These are phyloP conservation scores for Nemophila menziesii DNA, from an alignment of 257 asterid species.

Conservation along the genomic window DNA sequence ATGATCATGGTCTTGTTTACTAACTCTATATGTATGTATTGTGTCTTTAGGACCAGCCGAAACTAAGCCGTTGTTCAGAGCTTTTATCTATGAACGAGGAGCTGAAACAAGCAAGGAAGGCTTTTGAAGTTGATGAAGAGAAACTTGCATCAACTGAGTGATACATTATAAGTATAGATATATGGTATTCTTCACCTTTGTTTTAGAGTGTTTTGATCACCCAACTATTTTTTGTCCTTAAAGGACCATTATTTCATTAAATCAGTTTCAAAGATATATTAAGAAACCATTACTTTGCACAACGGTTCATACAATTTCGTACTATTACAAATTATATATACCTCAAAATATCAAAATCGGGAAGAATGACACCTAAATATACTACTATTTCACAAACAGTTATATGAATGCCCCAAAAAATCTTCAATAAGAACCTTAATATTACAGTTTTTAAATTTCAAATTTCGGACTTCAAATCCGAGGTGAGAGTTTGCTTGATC, in stretches of 20 bases:
- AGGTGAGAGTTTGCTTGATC: slow-evolving; percentile 56
- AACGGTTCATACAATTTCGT: not conserved
- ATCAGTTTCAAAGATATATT: no score
- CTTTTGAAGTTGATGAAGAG: slow-evolving; percentile 78
- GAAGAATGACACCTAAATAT: not conserved
- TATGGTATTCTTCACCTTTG: no score
- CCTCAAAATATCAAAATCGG: not conserved
- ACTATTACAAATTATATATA: not conserved
- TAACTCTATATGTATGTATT: not conserved
- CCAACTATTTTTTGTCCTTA: no score
- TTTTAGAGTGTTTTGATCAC: no score
- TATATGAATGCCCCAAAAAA: not conserved
- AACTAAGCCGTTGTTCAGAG: slow-evolving; percentile 69
- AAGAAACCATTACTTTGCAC: no score
- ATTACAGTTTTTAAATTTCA: not conserved
- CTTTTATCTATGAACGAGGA: slow-evolving; percentile 82
- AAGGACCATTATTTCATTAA: no score
- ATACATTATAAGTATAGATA: no score
- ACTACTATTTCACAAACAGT: not conserved
- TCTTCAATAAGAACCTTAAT: slow-evolving; percentile 5
- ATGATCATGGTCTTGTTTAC: no score
- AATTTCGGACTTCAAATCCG: slow-evolving; percentile 4
- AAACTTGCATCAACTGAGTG: slow-evolving; percentile 54
- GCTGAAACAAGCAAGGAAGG: slow-evolving; percentile 81
- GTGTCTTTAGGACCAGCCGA: slow-evolving; percentile 57